Base-by-base conservation (phyloP, 139 green algal species). In the Nannochloris sp. region DNA sequence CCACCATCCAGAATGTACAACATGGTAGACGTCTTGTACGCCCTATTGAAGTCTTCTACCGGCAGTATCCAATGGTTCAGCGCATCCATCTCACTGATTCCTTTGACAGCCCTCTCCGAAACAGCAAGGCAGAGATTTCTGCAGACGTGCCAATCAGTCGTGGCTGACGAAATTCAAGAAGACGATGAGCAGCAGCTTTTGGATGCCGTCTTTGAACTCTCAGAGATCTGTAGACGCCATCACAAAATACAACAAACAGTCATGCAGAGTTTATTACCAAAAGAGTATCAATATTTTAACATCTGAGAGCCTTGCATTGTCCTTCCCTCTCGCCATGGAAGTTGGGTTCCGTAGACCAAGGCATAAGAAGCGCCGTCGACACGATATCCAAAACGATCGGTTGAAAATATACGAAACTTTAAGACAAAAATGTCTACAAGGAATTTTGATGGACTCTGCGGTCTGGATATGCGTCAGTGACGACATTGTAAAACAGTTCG, bases 201-300 rank as follows among this genome's bases (percentile, higher is more conserved):
- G 48, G 75, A 61, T 13, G 82, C 80, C 1, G 23, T 84, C 25
- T 71, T 80, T 28, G 82, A 85, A n/a, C 61, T 91, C 29, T 77
- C 72, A 5, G 84, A 92, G 30, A 56, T 86, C 59, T 85, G 77
- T 46, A 59, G 85, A 43, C 76, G 85, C 28, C 85, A 87, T 63
- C 65, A 63, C 28, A 70, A 78, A 4, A 61, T 69, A 13, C 59
- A 58, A 30, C 56, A 71, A 45, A 68, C 75, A 23, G 80, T 76
- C n/a, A 74, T 84, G 67, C 29, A 49, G 3, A 81, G 80, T 12
- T 61, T 92, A 67, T 63, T 89, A 63, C 81, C 85, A 14, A 57
- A 56, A 3, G 71, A 85, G 63, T 69, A 87, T 57, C 75, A 82
- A 37, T 65, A 71, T 29, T 50, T 64, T n/a, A 59, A 66, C 12